Evolutionary conservation across 2,329 filamentous ascomycete species (phyloP).

Genomic region (Coniochaeta pulveracea): DNA sequence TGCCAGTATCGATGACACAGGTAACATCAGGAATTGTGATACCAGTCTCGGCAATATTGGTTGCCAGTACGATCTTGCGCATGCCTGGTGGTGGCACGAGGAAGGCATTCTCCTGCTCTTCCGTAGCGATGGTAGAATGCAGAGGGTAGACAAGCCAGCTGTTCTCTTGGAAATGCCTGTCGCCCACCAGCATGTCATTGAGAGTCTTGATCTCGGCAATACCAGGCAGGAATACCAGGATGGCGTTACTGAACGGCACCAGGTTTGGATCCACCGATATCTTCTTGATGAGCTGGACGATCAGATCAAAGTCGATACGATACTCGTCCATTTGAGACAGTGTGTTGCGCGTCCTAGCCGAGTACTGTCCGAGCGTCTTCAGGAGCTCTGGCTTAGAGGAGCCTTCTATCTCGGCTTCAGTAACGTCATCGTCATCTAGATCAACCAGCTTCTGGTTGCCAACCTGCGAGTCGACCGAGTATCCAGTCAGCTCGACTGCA

Average conservation of each 20-base stretch:
- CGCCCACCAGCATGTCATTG: slow-evolving; percentile 72
- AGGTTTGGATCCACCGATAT: slow-evolving; percentile 61
- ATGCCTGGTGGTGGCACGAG: slow-evolving; percentile 68
- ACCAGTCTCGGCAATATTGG: slow-evolving; percentile 96
- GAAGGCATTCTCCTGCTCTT: slow-evolving; percentile 93
- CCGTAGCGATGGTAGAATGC: slow-evolving; percentile 89
- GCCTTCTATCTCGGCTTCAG: slow-evolving; percentile 36
- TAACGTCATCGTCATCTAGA: slow-evolving; percentile 47
- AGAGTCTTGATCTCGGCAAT: slow-evolving; percentile 85
- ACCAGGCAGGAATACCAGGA: slow-evolving; percentile 89
- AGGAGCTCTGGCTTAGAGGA: slow-evolving; percentile 45
- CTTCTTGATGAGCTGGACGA: slow-evolving; percentile 66
- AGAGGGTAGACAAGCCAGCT: slow-evolving; percentile 82
- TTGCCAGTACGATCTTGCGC: slow-evolving; percentile 90
- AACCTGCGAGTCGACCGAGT: slow-evolving; percentile 44
- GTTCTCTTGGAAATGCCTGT: slow-evolving; percentile 61
- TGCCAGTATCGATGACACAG: slow-evolving; percentile 91
- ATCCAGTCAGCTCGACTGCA: slow-evolving; percentile 77
- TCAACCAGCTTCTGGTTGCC: slow-evolving; percentile 40
- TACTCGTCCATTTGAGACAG: slow-evolving; percentile 80
- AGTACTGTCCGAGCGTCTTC: slow-evolving; percentile 62
- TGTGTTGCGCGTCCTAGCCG: slow-evolving; percentile 60
- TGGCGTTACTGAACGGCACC: slow-evolving; percentile 68
- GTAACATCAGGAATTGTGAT: slow-evolving; percentile 98
- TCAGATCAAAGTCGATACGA: slow-evolving; percentile 78